These are phyloP conservation scores for Schoenoplectus tabernaemontani DNA, from an alignment of 202 grass and related monocot genomes.

Conservation along the genomic window DNA sequence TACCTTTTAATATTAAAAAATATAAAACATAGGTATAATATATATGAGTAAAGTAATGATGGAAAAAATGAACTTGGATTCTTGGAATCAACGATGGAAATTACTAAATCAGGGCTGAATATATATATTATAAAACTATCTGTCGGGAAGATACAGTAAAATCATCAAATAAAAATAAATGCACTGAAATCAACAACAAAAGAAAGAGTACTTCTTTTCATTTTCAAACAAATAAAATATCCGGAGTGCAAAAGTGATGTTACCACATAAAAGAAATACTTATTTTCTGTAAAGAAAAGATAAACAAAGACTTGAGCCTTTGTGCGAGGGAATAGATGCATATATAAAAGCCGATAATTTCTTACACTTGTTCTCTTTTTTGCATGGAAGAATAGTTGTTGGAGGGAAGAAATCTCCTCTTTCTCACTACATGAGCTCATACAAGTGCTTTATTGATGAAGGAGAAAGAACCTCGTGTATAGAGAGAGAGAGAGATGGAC, in stretches of 20 bases:
- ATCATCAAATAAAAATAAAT: neutral
- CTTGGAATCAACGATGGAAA: neutral
- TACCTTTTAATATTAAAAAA: neutral
- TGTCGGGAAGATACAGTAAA: neutral
- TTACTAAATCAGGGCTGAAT: neutral
- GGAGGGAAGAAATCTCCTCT: neutral
- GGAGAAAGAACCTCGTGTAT: constrained; percentile 8
- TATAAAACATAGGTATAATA: neutral
- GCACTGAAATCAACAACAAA: neutral
- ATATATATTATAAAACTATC: neutral
- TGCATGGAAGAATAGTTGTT: neutral
- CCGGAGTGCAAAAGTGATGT: neutral
- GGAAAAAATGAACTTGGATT: neutral
- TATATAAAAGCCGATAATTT: neutral
- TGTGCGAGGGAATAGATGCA: neutral
- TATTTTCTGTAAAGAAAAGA: neutral
- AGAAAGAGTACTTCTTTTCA: neutral
- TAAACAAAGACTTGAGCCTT: neutral
- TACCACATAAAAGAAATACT: neutral
- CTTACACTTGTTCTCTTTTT: neutral
- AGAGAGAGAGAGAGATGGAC: neutral
- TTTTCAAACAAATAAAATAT: neutral
- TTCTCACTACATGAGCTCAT: constrained; percentile 2
- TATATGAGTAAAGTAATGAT: neutral
- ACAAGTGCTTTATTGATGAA: constrained; percentile 2